Conservation (phyloP, 345 rosid species). For the Populus euphratica region DNA sequence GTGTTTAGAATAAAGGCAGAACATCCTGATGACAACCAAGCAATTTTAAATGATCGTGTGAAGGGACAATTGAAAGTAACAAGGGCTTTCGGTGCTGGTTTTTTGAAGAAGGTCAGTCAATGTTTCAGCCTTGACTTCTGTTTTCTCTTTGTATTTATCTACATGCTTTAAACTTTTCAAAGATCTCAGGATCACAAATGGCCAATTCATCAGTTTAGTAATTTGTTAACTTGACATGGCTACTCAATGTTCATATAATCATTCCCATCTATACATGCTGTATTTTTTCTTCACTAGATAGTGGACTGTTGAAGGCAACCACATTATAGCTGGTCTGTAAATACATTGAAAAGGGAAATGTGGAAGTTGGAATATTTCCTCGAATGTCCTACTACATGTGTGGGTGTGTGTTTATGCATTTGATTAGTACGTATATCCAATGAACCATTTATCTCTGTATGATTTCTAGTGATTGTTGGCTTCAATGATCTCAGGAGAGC, state of each 20-base stretch:
- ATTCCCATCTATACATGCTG: neutral
- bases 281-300: neutral
- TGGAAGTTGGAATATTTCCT: neutral
- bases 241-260: neutral
- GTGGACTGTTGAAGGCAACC: neutral
- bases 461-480: neutral
- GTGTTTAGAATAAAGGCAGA: conserved; percentile 68
- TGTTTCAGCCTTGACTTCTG: conserved; percentile 1
- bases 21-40: conserved; percentile 80
- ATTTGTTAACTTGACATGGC: neutral
- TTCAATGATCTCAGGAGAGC: neutral
- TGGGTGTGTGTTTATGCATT: neutral
- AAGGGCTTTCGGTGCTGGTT: conserved; percentile 91
- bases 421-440: neutral
- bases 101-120: conserved; percentile 80
- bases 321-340: neutral
- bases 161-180: neutral
- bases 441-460: neutral
- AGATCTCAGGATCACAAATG: neutral
- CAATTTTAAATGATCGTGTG: conserved; percentile 78
- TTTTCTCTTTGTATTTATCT: neutral
- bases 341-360: neutral
- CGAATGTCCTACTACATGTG: neutral
- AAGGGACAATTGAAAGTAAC: conserved; percentile 95
- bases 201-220: neutral